These are phyloP conservation scores for Capronia coronata DNA, from an alignment of 2,329 filamentous ascomycete species.

Conservation along the genomic window DNA sequence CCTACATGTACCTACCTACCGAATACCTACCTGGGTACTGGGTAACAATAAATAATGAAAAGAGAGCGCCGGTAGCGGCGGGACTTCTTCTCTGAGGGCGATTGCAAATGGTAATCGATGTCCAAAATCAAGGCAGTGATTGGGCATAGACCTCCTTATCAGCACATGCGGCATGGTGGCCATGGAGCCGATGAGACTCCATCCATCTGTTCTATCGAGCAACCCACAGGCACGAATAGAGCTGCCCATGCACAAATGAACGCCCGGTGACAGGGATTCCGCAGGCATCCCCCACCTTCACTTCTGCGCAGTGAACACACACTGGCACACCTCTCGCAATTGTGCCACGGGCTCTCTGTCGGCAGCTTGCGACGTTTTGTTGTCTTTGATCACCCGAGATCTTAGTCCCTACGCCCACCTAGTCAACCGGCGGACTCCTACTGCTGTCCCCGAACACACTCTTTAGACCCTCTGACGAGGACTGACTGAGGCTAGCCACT, in stretches of 20 bases:
- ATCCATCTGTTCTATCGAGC: no score
- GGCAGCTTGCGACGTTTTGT: not conserved
- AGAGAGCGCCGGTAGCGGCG: constrained; percentile 18
- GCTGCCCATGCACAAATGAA: not conserved
- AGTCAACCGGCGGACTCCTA: not conserved
- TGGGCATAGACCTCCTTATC: constrained; percentile 19
- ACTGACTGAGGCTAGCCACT: not conserved
- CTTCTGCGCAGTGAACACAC: no score
- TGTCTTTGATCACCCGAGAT: no score
- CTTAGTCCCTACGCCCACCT: no score
- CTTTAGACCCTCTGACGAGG: not conserved
- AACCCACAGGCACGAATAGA: not conserved
- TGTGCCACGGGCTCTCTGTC: not conserved
- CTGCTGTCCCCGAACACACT: not conserved
- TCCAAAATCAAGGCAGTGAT: constrained; percentile 14
- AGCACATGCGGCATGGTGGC: constrained; percentile 23
- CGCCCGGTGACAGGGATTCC: not conserved
- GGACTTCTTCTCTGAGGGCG: constrained; percentile 10
- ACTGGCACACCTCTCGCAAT: not conserved
- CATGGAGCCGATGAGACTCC: no score
- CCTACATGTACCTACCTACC: no score
- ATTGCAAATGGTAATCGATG: constrained; percentile 23
- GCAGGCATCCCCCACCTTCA: not conserved
- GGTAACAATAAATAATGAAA: no score
- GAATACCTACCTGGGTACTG: no score